Conservation (phyloP, 768 basidiomycete species). For the Auriculariales sp. region DNA sequence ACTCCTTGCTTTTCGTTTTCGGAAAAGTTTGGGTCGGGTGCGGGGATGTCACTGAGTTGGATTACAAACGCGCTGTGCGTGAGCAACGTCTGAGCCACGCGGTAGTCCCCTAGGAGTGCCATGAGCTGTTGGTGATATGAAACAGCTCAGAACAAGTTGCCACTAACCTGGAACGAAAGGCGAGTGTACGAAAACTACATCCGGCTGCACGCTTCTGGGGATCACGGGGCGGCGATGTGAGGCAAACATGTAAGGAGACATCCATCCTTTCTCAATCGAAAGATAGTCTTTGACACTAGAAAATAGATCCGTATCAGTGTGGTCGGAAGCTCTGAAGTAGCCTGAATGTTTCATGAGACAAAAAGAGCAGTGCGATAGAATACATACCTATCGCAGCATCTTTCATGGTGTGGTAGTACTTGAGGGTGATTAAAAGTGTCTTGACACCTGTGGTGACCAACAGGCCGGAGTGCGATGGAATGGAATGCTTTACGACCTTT, state of each 20-base stretch:
- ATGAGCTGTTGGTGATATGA: too few relatives aligned
- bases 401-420: conserved; percentile 39
- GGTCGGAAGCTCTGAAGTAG: conserved; percentile 45
- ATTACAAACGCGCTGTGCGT: conserved; percentile 41
- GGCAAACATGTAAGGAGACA: conserved; percentile 50
- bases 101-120: conserved; percentile 56
- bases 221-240: conserved; percentile 45
- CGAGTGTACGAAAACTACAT: conserved; percentile 49
- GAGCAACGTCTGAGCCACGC: conserved; percentile 42
- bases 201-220: conserved; percentile 47
- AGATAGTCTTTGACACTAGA: conserved; percentile 39
- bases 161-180: conserved; percentile 38
- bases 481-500: conserved; percentile 28
- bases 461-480: conserved; percentile 37
- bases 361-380: neutral
- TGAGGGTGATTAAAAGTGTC: conserved; percentile 41
- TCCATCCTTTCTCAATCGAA: conserved; percentile 44
- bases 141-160: too few relatives aligned
- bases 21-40: conserved; percentile 7
- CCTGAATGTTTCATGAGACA: conserved; percentile 1
- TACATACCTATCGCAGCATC: conserved; percentile 37
- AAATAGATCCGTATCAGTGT: conserved; percentile 47
- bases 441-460: conserved; percentile 46
- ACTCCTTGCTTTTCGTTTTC: neutral
- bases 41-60: conserved; percentile 23